Percentiles rank a stretch among this genome's conserved stretches.
These are phyloP conservation scores for Allodekkera sacchari DNA, from an alignment of 805 yeast genomes.

Conservation along the genomic window DNA sequence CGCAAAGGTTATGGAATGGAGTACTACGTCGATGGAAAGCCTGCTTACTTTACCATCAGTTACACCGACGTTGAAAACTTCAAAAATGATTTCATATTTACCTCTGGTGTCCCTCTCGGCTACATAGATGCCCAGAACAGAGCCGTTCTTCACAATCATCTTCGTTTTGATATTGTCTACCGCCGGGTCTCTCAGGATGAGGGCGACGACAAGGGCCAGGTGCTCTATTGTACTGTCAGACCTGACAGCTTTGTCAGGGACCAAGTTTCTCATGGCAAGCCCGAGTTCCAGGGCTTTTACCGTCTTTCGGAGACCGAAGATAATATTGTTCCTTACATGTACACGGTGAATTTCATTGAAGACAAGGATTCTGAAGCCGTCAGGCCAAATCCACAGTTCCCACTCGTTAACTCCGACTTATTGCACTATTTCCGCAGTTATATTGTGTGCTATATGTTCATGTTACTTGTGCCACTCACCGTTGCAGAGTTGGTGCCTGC, in stretches of 20 bases:
- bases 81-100: slow-evolving; percentile 1
- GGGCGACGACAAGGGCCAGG: slow-evolving; percentile 1
- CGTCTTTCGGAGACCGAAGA: slow-evolving; percentile 1
- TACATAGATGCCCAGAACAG: slow-evolving; percentile 2
- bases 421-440: neutral
- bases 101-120: slow-evolving; percentile 4
- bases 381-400: slow-evolving; percentile 2
- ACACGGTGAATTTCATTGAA: slow-evolving; percentile 1
- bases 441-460: neutral
- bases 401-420: neutral
- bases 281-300: slow-evolving; percentile 1
- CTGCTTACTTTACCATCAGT: neutral
- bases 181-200: no score
- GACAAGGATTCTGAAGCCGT: slow-evolving; percentile 1
- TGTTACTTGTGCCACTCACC: neutral
- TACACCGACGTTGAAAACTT: neutral
- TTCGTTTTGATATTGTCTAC: slow-evolving; percentile 2
- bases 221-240: slow-evolving; percentile 1
- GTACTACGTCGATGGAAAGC: slow-evolving; percentile 1
- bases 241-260: slow-evolving; percentile 1
- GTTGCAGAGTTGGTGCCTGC: slow-evolving; percentile 1
- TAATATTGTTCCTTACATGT: slow-evolving; percentile 1
- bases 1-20: slow-evolving; percentile 3
- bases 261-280: neutral
- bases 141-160: slow-evolving; percentile 2